Evolutionary conservation across 2,329 filamentous ascomycete genomes (phyloP).

Genomic region (Tolypocladium nubicola): DNA sequence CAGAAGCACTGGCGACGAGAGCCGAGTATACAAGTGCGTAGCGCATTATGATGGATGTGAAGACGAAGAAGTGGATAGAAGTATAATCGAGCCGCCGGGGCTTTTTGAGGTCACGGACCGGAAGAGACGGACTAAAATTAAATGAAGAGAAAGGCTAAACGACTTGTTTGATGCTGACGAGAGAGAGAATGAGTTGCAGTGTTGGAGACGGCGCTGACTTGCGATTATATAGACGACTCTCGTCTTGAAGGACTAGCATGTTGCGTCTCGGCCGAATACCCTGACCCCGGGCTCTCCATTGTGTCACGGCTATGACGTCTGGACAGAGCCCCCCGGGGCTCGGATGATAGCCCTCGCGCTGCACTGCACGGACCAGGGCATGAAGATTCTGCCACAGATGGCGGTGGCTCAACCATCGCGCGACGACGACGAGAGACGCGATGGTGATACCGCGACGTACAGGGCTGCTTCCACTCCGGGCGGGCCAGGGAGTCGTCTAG

Average conservation of each 20-base stretch:
- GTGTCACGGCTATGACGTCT: background rate
- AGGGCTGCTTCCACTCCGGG: background rate
- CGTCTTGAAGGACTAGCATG: background rate
- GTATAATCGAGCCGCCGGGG: background rate
- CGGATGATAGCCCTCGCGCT: background rate
- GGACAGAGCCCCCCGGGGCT: background rate
- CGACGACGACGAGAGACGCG: background rate
- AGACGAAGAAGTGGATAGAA: background rate
- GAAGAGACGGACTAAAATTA: background rate
- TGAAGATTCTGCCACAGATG: background rate
- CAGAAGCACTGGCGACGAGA: conserved; percentile 37
- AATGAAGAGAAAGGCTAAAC: background rate
- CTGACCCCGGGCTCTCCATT: background rate
- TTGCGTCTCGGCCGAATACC: background rate
- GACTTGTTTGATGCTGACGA: background rate
- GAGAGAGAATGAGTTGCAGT: background rate
- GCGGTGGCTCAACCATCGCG: background rate
- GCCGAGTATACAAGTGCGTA: conserved; percentile 15
- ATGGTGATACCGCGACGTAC: background rate
- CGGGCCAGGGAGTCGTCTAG: background rate
- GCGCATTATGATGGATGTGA: conserved; percentile 15
- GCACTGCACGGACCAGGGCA: background rate
- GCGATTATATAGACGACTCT: background rate
- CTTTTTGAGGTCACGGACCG: conserved; percentile 3
- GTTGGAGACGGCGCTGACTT: background rate